phyloP scores from a whole-genome alignment of 2,329 filamentous ascomycete species.

The Stemphylium vesicarium region DNA sequence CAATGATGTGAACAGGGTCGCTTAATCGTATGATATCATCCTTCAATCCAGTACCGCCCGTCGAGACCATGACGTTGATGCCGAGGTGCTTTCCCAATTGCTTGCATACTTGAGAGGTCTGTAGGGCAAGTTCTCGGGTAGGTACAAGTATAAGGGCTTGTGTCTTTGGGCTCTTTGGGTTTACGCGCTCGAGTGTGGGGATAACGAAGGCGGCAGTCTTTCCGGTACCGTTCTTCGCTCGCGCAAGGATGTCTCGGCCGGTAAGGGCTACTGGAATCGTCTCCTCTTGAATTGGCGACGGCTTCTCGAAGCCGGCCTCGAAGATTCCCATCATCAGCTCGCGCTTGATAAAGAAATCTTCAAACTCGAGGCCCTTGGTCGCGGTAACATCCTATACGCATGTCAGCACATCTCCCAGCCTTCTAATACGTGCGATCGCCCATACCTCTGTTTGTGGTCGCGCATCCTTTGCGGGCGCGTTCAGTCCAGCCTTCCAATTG shows the following conservation, averaged over 20 bases:
- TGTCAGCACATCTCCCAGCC: slow-evolving; percentile 10
- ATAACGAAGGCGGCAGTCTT: slow-evolving; percentile 99
- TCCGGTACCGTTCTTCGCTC: slow-evolving; percentile 97
- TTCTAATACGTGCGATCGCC: background rate
- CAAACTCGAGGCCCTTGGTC: slow-evolving; percentile 96
- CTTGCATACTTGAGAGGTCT: slow-evolving; percentile 99
- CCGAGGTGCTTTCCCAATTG: slow-evolving; percentile 95
- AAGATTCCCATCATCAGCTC: slow-evolving; percentile 99
- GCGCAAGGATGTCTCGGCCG: slow-evolving; percentile 90
- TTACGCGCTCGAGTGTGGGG: slow-evolving; percentile 91
- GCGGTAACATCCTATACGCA: slow-evolving; percentile 87
- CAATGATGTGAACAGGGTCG: slow-evolving; percentile 95
- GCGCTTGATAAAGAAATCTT: slow-evolving; percentile 94
- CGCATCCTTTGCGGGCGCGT: slow-evolving; percentile 74
- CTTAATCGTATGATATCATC: slow-evolving; percentile 96
- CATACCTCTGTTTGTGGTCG: slow-evolving; percentile 81
- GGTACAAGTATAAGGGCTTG: slow-evolving; percentile 96
- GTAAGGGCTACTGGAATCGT: slow-evolving; percentile 96
- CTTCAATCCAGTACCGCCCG: slow-evolving; percentile 90
- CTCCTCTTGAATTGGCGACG: slow-evolving; percentile 98
- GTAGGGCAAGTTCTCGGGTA: slow-evolving; percentile 93
- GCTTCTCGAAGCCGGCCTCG: slow-evolving; percentile 98
- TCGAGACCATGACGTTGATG: slow-evolving; percentile 99
- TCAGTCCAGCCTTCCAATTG: slow-evolving; percentile 78
- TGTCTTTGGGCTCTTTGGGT: slow-evolving; percentile 94